Evolutionary conservation across 768 basidiomycete species (phyloP).

Genomic region (Pulveroboletus sp.): DNA sequence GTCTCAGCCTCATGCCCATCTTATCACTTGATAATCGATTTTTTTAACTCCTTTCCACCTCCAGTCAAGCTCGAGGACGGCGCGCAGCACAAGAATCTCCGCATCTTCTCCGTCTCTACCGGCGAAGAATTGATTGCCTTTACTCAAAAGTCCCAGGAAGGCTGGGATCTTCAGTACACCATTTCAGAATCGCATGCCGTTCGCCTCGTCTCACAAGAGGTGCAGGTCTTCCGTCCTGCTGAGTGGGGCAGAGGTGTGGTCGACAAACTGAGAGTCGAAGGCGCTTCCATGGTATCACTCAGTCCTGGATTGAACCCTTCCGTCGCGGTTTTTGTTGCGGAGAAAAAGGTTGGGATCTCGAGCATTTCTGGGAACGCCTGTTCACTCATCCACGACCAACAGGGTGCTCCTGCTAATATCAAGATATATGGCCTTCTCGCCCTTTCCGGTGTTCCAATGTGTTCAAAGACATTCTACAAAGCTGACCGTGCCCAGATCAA

Average conservation of each 20-base stretch:
- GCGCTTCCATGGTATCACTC: constrained; percentile 68
- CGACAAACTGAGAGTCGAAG: constrained; percentile 80
- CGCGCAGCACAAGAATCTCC: constrained; percentile 88
- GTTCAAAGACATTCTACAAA: constrained; percentile 93
- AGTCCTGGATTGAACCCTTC: constrained; percentile 84
- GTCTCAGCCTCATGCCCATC: constrained; percentile 23
- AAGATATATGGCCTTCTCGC: constrained; percentile 74
- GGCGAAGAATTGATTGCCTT: constrained; percentile 86
- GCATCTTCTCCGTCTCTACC: constrained; percentile 80
- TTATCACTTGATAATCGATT: constrained; percentile 12
- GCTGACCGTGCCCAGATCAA: constrained; percentile 91
- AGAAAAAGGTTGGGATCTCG: constrained; percentile 69
- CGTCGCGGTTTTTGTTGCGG: constrained; percentile 87
- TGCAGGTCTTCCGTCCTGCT: constrained; percentile 78
- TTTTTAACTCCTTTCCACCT: constrained; percentile 4
- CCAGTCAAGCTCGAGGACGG: constrained; percentile 85
- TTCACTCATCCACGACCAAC: constrained; percentile 1
- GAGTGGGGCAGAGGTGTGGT: constrained; percentile 77
- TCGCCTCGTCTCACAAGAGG: constrained; percentile 72
- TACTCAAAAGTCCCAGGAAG: constrained; percentile 85
- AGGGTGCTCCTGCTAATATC: constrained; percentile 87
- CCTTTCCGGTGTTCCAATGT: constrained; percentile 60
- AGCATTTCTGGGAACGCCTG: background rate
- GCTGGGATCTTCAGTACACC: constrained; percentile 90
- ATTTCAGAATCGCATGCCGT: constrained; percentile 84